These are phyloP conservation scores for Lodderomyces pseudojiufengensis DNA, from an alignment of 1,139 yeast species.

Conservation along the genomic window DNA sequence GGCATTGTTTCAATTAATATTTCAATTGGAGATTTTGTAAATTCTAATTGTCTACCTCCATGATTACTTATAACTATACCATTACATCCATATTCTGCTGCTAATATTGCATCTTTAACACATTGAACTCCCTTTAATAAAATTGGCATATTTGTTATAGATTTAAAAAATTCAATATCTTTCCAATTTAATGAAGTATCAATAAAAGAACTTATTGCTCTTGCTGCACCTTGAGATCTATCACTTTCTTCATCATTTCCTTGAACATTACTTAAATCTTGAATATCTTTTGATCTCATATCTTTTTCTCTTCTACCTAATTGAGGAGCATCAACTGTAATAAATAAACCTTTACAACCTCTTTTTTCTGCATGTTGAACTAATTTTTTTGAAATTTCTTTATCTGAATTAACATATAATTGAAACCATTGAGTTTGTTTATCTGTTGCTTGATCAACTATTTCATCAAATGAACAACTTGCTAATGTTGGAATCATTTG, in stretches of 20 bases:
- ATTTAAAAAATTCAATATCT: slow-evolving; percentile 56
- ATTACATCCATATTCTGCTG: slow-evolving; percentile 59
- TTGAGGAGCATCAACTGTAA: slow-evolving; percentile 93
- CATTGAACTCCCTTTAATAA: slow-evolving; percentile 70
- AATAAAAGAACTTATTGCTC: slow-evolving; percentile 80
- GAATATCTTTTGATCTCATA: slow-evolving; percentile 36
- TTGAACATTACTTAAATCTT: slow-evolving; percentile 51
- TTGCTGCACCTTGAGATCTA: slow-evolving; percentile 78
- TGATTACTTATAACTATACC: slow-evolving; percentile 69
- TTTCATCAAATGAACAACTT: slow-evolving; percentile 70
- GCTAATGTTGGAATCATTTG: slow-evolving; percentile 85
- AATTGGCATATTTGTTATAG: slow-evolving; percentile 61
- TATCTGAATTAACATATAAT: slow-evolving; percentile 70
- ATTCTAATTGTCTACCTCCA: slow-evolving; percentile 74
- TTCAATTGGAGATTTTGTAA: slow-evolving; percentile 64
- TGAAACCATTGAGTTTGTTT: slow-evolving; percentile 82
- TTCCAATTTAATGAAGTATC: slow-evolving; percentile 75
- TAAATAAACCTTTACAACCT: slow-evolving; percentile 76
- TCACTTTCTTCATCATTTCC: slow-evolving; percentile 63
- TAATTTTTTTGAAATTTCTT: slow-evolving; percentile 51
- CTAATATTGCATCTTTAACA: slow-evolving; percentile 61
- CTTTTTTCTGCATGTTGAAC: slow-evolving; percentile 69
- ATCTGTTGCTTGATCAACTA: slow-evolving; percentile 52
- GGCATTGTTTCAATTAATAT: slow-evolving; percentile 64
- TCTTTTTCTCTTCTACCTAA: slow-evolving; percentile 88